Evolutionary conservation across 805 yeast species (phyloP).

Genomic region (Pichia nanzhaoensis): DNA sequence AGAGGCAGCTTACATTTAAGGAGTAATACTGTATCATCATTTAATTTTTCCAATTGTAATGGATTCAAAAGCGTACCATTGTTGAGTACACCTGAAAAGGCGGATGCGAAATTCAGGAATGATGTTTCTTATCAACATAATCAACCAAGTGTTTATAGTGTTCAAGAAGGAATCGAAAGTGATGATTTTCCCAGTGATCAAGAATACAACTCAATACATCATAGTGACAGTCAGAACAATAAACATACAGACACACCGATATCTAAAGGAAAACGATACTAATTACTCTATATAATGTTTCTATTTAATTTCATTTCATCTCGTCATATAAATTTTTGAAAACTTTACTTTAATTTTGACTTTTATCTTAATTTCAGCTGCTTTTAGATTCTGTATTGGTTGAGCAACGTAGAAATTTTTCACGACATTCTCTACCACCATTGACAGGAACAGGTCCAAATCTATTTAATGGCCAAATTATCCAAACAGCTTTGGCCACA

Average conservation of each 20-base stretch:
- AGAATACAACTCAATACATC: conserved; percentile 13
- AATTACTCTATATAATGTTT: no score
- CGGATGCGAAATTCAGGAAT: conserved; percentile 6
- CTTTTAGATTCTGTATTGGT: background rate
- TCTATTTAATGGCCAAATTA: conserved; percentile 66
- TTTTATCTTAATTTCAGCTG: background rate
- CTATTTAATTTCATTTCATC: background rate
- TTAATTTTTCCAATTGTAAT: conserved; percentile 10
- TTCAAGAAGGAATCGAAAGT: conserved; percentile 2
- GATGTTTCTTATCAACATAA: conserved; percentile 3
- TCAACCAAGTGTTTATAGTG: conserved; percentile 4
- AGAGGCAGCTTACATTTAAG: conserved; percentile 17
- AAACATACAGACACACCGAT: conserved; percentile 30
- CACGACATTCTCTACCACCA: conserved; percentile 50
- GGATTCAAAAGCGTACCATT: conserved; percentile 11
- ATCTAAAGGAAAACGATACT: conserved; percentile 13
- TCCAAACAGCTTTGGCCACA: conserved; percentile 61
- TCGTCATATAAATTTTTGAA: background rate
- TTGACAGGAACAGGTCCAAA: conserved; percentile 38
- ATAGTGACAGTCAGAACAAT: conserved; percentile 15
- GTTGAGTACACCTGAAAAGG: conserved; percentile 11
- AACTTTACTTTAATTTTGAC: background rate
- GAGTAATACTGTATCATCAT: conserved; percentile 23
- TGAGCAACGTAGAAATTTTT: conserved; percentile 16
- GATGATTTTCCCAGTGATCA: background rate